A percentile compares a stretch with the other conserved stretches of the same genome.
Evolutionary conservation across 2,329 filamentous ascomycete genomes (phyloP).

Genomic region (Pseudocercospora cruenta): DNA sequence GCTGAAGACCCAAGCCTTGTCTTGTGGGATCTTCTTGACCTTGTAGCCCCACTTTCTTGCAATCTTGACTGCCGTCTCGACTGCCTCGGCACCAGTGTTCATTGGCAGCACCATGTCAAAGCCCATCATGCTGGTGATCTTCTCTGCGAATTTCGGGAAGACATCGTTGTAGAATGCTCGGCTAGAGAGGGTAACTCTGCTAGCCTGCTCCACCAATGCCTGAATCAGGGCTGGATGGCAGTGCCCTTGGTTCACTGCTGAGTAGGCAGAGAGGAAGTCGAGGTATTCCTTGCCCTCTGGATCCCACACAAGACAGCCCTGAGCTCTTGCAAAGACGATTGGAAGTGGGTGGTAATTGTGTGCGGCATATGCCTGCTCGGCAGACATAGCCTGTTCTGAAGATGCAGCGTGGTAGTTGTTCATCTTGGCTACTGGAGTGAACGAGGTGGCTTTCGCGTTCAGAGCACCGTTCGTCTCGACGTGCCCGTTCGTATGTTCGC

Average conservation of each 20-base stretch:
- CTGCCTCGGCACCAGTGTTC: slow-evolving; percentile 96
- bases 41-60: slow-evolving; percentile 98
- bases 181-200: slow-evolving; percentile 86
- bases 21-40: slow-evolving; percentile 83
- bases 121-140: slow-evolving; percentile 83
- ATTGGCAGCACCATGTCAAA: slow-evolving; percentile 98
- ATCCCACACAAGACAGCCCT: slow-evolving; percentile 91
- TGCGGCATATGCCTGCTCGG: slow-evolving; percentile 83
- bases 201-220: slow-evolving; percentile 84
- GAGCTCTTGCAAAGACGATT: slow-evolving; percentile 84
- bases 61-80: slow-evolving; percentile 95
- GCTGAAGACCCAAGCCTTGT: slow-evolving; percentile 81
- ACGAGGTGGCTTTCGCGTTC: slow-evolving; percentile 48
- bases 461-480: slow-evolving; percentile 30
- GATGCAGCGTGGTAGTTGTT: slow-evolving; percentile 73
- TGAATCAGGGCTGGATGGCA: slow-evolving; percentile 96
- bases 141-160: slow-evolving; percentile 93
- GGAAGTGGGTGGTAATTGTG: slow-evolving; percentile 99
- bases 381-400: slow-evolving; percentile 75
- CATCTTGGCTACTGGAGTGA: slow-evolving; percentile 45
- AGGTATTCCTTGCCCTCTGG: slow-evolving; percentile 89
- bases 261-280: slow-evolving; percentile 97
- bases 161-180: slow-evolving; percentile 98
- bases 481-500: slow-evolving; percentile 32
- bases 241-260: slow-evolving; percentile 96